Evolutionary conservation across 106 monocot genomes (phyloP), one percentile per base, ranked within the genome.

Genomic region (Triglochin maritima): DNA sequence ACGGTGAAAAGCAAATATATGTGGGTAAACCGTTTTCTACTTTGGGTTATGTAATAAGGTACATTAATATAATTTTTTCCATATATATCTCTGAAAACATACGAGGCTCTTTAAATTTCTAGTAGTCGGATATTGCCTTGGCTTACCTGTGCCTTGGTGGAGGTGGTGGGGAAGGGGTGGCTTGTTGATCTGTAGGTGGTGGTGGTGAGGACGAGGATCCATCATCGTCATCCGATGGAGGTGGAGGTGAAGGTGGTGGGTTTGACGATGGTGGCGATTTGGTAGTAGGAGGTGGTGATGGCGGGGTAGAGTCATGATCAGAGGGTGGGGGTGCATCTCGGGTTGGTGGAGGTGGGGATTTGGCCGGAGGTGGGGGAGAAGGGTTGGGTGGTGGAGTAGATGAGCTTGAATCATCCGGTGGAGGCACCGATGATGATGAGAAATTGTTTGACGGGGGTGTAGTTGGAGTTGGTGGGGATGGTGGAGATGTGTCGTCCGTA

Each of bases 361-460:
- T 10, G 49, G 64, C 48, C 8, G 61, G 61, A 61, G 61, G 43
- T 7, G 64, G 66, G 3, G 66, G 16, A 29, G 67, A 54, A 8
- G 63, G 6, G 10, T 44, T 9, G 9, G 44, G 12, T 14, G 62
- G n/a, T 43, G 56, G 10, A 69, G 69, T 11, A 17, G 46, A 17
- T 41, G 61, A 45, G 5, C 13, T n/a, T 47, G 63, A 63, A 7
- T 17, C 9, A 46, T 29, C 47, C 4, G 69, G 17, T 17, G 69
- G 69, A 9, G 69, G 57, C 49, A 59, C 29, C 9, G 56, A 46
- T 2, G 63, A 12, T 7, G 56, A 69, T 44, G 11, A 17, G 15
- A 0, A 9, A 8, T 4, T 11, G n/a, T 29, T 29, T 29, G 29
- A 29, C 29, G 29, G 29, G 1, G 29, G 29, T 29, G 65, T 14